phyloP scores from a whole-genome alignment of 108 stramenopile species.

The Fragilariopsis cylindrus region DNA sequence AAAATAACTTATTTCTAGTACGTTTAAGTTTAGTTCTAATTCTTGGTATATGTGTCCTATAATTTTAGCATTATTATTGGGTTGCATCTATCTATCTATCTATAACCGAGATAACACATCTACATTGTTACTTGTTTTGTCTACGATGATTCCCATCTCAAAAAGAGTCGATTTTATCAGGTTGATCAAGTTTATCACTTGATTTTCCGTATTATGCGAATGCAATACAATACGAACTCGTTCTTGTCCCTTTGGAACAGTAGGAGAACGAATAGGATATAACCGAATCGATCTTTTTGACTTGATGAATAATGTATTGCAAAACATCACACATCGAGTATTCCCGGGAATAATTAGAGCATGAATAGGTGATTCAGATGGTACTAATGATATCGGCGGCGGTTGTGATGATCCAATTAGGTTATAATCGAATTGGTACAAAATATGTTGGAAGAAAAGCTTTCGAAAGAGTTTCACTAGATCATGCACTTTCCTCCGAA shows the following conservation, averaged over 20 bases:
- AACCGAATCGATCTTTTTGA: slow-evolving; percentile 67
- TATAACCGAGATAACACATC: too few species aligned
- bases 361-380: slow-evolving; percentile 91
- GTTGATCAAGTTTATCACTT: slow-evolving; percentile 55
- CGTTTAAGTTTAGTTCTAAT: too few species aligned
- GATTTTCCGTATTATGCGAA: slow-evolving; percentile 78
- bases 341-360: slow-evolving; percentile 93
- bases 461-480: slow-evolving; percentile 41
- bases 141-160: neutral
- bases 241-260: slow-evolving; percentile 92
- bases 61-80: too few species aligned
- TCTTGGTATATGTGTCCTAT: too few species aligned
- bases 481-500: slow-evolving; percentile 42
- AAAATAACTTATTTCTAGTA: too few species aligned
- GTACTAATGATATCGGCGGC: slow-evolving; percentile 31
- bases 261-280: slow-evolving; percentile 92
- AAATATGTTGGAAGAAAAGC: neutral
- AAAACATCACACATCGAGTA: slow-evolving; percentile 59
- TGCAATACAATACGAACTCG: slow-evolving; percentile 91
- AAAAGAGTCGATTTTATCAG: slow-evolving; percentile 13
- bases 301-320: slow-evolving; percentile 42
- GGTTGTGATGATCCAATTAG: too few species aligned
- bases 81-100: too few species aligned
- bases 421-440: too few species aligned
- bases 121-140: neutral